Percentiles rank a stretch among this genome's conserved stretches.
These are phyloP conservation scores for Plasmodium malariae DNA, from an alignment of 169 alveolate species.

Conservation along the genomic window DNA sequence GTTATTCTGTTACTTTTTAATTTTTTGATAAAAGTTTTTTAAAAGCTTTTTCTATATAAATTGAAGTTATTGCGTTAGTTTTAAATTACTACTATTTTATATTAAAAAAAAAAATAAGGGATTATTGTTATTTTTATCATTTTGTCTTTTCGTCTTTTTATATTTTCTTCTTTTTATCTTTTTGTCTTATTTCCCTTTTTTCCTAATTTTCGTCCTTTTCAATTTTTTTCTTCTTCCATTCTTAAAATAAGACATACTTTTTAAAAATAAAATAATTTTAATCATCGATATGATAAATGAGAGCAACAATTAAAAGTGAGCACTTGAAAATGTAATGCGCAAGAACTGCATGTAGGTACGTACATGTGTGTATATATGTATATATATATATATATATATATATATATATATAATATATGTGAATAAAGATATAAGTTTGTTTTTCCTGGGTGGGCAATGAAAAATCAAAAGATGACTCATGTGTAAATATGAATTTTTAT, in stretches of 20 bases:
- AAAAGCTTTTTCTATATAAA: not conserved
- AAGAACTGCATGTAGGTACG: not conserved
- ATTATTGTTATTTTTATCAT: too few relatives aligned
- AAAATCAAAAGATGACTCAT: slow-evolving; percentile 2
- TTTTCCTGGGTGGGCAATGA: not conserved
- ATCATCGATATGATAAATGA: slow-evolving; percentile 5
- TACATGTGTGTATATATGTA: not conserved
- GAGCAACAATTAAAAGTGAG: not conserved
- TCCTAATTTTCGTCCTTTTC: not conserved
- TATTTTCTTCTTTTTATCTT: too few relatives aligned
- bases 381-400: not conserved
- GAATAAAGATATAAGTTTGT: not conserved
- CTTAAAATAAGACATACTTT: not conserved
- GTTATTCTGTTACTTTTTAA: not conserved
- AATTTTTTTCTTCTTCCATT: not conserved
- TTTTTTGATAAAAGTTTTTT: not conserved
- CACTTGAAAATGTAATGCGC: not conserved
- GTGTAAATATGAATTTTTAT: not conserved
- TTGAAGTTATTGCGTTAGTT: not conserved
- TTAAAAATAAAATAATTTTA: not conserved
- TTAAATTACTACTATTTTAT: not conserved
- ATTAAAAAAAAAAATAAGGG: not conserved
- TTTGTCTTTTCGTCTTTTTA: not conserved
- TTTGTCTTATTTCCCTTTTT: not conserved
- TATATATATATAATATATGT: not conserved